Evolutionary conservation across 257 asterid genomes (phyloP), one percentile per base, ranked within the genome.

Genomic region (Lavandula angustifolia): DNA sequence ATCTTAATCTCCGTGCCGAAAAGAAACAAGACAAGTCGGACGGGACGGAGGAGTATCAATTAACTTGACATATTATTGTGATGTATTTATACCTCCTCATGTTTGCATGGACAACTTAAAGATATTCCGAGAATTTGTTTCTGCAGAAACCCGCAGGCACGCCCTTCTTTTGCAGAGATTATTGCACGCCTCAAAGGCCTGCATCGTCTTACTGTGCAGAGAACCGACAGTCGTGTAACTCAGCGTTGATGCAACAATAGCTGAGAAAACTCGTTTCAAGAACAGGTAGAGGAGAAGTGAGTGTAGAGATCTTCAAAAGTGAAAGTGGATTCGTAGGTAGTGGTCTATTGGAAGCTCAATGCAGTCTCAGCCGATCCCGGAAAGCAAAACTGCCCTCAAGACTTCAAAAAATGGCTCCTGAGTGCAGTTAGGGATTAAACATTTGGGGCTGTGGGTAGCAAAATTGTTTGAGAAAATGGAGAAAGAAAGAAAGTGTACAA

Each of bases 101-200:
- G 27, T 22, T 22, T 22, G 27, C 27, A 22, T 22, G 27, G 27
- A 63, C 52, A 50, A 35, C 29, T 35, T n/a, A n/a, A 22, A 31
- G 37, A 42, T 4, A 54, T 11, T 14, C 22, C 14, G 56, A 13
- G 29, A 10, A 4, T 38, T 57, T 41, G 11, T 79, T 64, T 55
- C 44, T 80, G 88, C 89, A 92, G 99, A 69, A 82, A 78, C 70
- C 84, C 88, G 49, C 87, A 80, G 49, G 83, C 74, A 41, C 95
- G 99, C 27, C 99, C 97, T 50, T 84, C 99, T 48, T 92, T 92
- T 85, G 84, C 80, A 12, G 84, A 92, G 81, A 89, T 92, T 44
- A 89, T 92, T 66, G 57, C 84, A 48, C 91, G 94, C 56, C 95
- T 92, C 71, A 92, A 80, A 81, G 35, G 82, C 72, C 81, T 92